phyloP scores from a whole-genome alignment of 495 filamentous ascomycete genomes.

The Penicillium daleae region DNA sequence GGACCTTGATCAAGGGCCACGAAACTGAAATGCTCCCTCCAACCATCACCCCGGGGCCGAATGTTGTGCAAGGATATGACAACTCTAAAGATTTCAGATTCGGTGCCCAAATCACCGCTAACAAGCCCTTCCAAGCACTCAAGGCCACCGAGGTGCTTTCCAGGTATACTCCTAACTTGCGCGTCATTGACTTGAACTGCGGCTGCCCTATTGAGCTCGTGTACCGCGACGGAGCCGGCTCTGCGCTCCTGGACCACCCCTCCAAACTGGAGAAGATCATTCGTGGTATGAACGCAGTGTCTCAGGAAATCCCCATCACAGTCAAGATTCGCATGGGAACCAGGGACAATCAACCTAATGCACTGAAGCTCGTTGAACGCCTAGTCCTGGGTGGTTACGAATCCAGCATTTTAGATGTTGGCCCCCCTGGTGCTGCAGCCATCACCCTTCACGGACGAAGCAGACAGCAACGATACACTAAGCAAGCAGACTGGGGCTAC shows the following conservation, averaged over 20 bases:
- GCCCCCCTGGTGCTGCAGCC: slow-evolving; percentile 80
- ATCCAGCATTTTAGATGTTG: slow-evolving; percentile 57
- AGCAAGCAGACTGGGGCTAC: slow-evolving; percentile 86
- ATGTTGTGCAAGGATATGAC: slow-evolving; percentile 72
- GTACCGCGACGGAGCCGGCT: slow-evolving; percentile 83
- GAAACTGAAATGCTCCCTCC: slow-evolving; percentile 76
- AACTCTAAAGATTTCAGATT: slow-evolving; percentile 83
- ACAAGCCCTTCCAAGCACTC: slow-evolving; percentile 82
- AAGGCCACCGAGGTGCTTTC: slow-evolving; percentile 85
- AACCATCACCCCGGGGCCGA: slow-evolving; percentile 44
- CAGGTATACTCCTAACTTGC: slow-evolving; percentile 73
- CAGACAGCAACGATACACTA: slow-evolving; percentile 91
- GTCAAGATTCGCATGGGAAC: slow-evolving; percentile 95
- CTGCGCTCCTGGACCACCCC: slow-evolving; percentile 85
- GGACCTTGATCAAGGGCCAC: slow-evolving; percentile 92
- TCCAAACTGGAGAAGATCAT: slow-evolving; percentile 89
- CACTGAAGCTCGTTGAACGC: slow-evolving; percentile 79
- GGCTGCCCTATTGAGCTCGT: slow-evolving; percentile 96
- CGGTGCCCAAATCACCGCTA: slow-evolving; percentile 88
- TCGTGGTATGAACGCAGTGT: slow-evolving; percentile 91
- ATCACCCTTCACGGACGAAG: slow-evolving; percentile 93
- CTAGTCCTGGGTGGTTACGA: slow-evolving; percentile 78
- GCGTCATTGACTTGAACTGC: slow-evolving; percentile 92
- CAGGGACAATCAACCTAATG: slow-evolving; percentile 75
- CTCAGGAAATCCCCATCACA: slow-evolving; percentile 83